A percentile compares a stretch with the other conserved stretches of the same genome.
Conservation (phyloP, 257 asterid species). For the Rauvolfia tetraphylla region DNA sequence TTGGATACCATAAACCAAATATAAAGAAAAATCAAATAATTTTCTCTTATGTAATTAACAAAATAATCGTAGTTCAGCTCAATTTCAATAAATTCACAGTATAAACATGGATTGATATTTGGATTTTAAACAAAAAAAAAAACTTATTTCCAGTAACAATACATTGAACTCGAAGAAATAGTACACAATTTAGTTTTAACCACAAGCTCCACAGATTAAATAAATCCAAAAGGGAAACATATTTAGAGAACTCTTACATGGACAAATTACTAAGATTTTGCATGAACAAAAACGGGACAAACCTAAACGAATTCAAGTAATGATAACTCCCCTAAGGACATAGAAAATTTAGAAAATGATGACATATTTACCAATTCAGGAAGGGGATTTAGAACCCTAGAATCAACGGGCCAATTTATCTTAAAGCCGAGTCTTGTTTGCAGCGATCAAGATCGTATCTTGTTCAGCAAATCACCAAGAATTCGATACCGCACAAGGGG, state of each 20-base stretch:
- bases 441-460: neutral
- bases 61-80: neutral
- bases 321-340: neutral
- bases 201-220: neutral
- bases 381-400: slow-evolving; percentile 13
- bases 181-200: neutral
- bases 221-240: neutral
- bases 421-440: neutral
- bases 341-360: neutral
- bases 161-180: neutral
- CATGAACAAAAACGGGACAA: neutral
- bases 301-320: neutral
- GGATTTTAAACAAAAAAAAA: neutral
- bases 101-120: neutral
- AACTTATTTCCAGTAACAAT: neutral
- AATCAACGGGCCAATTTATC: neutral
- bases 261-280: neutral
- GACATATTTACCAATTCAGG: slow-evolving; percentile 18
- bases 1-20: neutral
- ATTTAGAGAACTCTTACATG: neutral
- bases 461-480: neutral
- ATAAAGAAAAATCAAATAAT: neutral
- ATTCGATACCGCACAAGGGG: neutral
- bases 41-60: neutral
- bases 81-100: neutral